phyloP scores from a whole-genome alignment of 2,329 filamentous ascomycete genomes.

The Nannizzia gypsea region DNA sequence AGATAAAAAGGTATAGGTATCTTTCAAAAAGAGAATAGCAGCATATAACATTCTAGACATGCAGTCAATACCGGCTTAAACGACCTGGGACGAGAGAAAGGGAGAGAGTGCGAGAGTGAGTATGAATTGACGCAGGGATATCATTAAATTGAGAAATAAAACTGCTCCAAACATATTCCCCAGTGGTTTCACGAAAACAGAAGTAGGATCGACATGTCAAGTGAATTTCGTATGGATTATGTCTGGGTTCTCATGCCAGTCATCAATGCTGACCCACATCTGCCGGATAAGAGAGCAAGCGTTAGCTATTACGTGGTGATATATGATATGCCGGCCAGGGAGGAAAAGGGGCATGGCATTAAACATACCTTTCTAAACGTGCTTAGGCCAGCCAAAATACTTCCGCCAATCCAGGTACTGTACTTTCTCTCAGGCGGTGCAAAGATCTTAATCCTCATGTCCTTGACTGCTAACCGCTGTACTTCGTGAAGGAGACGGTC shows the following conservation, averaged over 20 bases:
- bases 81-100: not conserved
- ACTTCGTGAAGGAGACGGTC: conserved; percentile 86
- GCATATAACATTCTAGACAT: not conserved
- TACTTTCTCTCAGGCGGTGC: conserved; percentile 96
- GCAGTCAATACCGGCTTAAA: not conserved
- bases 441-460: conserved; percentile 99
- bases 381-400: conserved; percentile 89
- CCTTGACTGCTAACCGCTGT: conserved; percentile 86
- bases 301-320: not conserved
- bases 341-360: not conserved
- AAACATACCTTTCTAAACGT: conserved; percentile 85
- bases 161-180: conserved; percentile 2
- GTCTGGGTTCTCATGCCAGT: conserved; percentile 99
- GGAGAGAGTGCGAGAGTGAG: not conserved
- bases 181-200: conserved; percentile 2
- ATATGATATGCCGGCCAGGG: not conserved
- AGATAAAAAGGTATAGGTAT: not conserved
- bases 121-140: conserved; percentile 1
- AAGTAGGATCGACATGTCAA: conserved; percentile 32
- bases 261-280: conserved; percentile 99
- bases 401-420: conserved; percentile 97
- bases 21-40: not conserved
- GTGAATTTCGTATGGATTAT: conserved; percentile 98
- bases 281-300: conserved; percentile 28
- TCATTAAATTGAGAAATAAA: conserved; percentile 2